Conservation (phyloP, 2,329 filamentous ascomycete genomes). For the Aspergillus unguis region DNA sequence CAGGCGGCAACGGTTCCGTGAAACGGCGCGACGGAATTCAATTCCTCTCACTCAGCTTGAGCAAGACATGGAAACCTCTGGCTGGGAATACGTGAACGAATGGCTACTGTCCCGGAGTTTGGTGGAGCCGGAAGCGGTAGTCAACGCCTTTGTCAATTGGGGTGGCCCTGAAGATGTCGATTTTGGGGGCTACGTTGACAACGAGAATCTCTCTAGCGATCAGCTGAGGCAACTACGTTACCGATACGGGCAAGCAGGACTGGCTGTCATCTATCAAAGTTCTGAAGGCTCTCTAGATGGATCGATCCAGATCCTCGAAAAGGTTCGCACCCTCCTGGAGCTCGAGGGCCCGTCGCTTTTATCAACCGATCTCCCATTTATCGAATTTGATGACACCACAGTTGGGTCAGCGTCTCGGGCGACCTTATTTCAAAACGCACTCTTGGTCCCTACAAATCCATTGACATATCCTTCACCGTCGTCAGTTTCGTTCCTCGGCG, state of each 20-base stretch:
- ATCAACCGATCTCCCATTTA: slow-evolving; percentile 24
- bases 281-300: slow-evolving; percentile 47
- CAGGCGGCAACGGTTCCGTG: slow-evolving; percentile 52
- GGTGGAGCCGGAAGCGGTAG: slow-evolving; percentile 49
- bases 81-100: slow-evolving; percentile 58
- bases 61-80: slow-evolving; percentile 30
- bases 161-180: slow-evolving; percentile 59
- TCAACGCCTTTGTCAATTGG: slow-evolving; percentile 55
- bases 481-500: slow-evolving; percentile 41
- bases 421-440: slow-evolving; percentile 41
- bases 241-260: slow-evolving; percentile 57
- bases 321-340: slow-evolving; percentile 51
- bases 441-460: slow-evolving; percentile 39
- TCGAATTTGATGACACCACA: slow-evolving; percentile 29
- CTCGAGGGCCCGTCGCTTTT: slow-evolving; percentile 46
- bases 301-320: slow-evolving; percentile 49
- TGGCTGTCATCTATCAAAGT: slow-evolving; percentile 58
- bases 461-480: slow-evolving; percentile 40
- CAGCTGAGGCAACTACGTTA: slow-evolving; percentile 41
- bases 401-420: slow-evolving; percentile 39
- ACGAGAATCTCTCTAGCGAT: slow-evolving; percentile 43
- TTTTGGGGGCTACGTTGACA: slow-evolving; percentile 52
- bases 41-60: slow-evolving; percentile 25
- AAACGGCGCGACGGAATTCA: slow-evolving; percentile 25
- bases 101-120: slow-evolving; percentile 57